Conservation (phyloP, 768 basidiomycete species). For the Suillus luteus region DNA sequence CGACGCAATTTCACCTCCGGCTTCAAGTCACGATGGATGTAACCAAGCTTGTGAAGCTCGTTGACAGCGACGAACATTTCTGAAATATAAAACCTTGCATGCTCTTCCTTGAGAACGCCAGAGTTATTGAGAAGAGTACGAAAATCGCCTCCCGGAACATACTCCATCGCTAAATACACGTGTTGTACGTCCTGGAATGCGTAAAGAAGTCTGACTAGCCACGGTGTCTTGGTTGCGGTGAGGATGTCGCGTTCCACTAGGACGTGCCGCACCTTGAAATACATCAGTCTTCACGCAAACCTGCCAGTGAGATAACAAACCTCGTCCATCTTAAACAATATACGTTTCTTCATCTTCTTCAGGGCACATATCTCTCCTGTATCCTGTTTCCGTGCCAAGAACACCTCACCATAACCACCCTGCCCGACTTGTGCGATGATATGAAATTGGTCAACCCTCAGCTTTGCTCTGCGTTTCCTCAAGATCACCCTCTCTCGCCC, state of each 20-base stretch:
- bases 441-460: constrained; percentile 93
- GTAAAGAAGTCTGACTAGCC: constrained; percentile 93
- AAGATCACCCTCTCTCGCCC: constrained; percentile 92
- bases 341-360: constrained; percentile 96
- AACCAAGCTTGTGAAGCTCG: constrained; percentile 95
- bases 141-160: constrained; percentile 98
- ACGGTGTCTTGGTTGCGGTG: constrained; percentile 95
- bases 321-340: constrained; percentile 98
- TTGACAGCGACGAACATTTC: constrained; percentile 97
- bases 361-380: constrained; percentile 95
- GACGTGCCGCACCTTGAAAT: constrained; percentile 85
- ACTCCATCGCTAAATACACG: constrained; percentile 99
- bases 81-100: constrained; percentile 94
- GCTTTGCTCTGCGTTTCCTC: constrained; percentile 89
- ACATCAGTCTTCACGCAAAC: constrained; percentile 6
- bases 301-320: constrained; percentile 39
- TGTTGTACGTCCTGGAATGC: constrained; percentile 93
- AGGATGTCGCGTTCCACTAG: constrained; percentile 97
- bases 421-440: constrained; percentile 99
- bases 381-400: constrained; percentile 91
- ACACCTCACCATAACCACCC: constrained; percentile 98
- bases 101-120: constrained; percentile 95
- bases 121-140: constrained; percentile 97
- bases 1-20: constrained; percentile 71
- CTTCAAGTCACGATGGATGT: constrained; percentile 97